Evolutionary conservation across 768 basidiomycete genomes (phyloP), one percentile per base, ranked within the genome.

Genomic region (Tephrocybe rancida): DNA sequence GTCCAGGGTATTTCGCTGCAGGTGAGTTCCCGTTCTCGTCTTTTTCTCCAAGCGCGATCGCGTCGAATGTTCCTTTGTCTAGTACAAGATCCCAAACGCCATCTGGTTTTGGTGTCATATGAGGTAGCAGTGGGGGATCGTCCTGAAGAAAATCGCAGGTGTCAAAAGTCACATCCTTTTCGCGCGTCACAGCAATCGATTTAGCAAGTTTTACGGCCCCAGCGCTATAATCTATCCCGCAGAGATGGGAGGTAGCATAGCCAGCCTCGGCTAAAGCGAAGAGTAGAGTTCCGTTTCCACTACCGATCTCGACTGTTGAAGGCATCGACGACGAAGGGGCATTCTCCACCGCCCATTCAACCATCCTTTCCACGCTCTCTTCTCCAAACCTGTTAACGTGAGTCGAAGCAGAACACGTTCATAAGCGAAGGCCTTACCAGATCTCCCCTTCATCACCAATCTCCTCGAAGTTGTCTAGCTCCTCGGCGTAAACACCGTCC

Each of bases 41-140:
- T 62, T 82, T 85, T 50, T 77, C 75, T 45, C 80, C 86, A 34
- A 94, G 70, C 0, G 90, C 87, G 45, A 93, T 92, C 5, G 92
- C 90, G 62, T 94, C 92, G 62, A 84, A 91, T 0, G 92, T 94
- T n/a, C 92, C 92, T 66, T 94, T 94, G 69, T 94, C 92, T 51
- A 93, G 64, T 14, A 93, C 64, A 5, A 92, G 69, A 63, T 92
- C 88, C 91, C 91, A 94, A 29, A 59, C 60, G 42, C 64, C 70
- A 9, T 64, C 54, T 55, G 50, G 37, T 34, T 14, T 59, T n/a
- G 45, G 38, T 56, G 58, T 52, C 48, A 62, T 65, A 18, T 57
- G 47, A 9, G 67, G 48, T 21, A 75, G 62, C 2, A 45, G 30
- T 11, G 73, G 71, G 1, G 86, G 84, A 34, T 77, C 75, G 4